Evolutionary conservation across 106 monocot species (phyloP), one percentile per base, ranked within the genome.

Genomic region (Allium sativum): DNA sequence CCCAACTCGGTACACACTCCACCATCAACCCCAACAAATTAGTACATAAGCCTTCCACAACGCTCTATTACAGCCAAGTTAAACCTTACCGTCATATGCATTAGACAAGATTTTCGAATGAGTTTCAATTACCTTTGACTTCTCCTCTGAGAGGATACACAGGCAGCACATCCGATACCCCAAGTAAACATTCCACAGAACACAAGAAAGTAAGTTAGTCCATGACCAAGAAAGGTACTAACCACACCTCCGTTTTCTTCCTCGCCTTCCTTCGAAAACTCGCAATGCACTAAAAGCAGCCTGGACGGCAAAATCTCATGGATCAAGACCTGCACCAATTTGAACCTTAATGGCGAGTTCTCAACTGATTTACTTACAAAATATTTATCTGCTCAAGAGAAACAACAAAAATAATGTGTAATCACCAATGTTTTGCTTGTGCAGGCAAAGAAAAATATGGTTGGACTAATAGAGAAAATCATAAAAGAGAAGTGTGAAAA

Each of bases 241-340:
- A 74, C 66, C 52, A 80, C 66, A 1, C 79, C 67, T 7, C 20
- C 48, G 18, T 52, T 45, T 10, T 17, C 66, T 42, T 69, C 70
- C 21, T 61, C 86, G 19, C 59, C 59, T n/a, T 81, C n/a, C n/a
- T n/a, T n/a, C n/a, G n/a, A n/a, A 19, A 83, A 50, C 5, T 79
- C 68, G 19, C 16, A n/a, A 18, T 71, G 74, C 15, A 59, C 67
- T 8, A 79, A 75, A 21, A 96, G 54, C 59, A 96, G 91, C 90
- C 87, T 82, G 7, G 96, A 87, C 9, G 96, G 90, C 21, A 96
- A 68, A 22, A 87, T 91, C 70, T 90, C 90, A 13, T 77, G 82
- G 55, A 91, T 68, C 52, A 96, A 72, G 40, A 73, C 68, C 65
- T 96, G 90, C 6, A 90, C 77, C 2, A 96, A 51, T 69, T 91